Evolutionary conservation across 345 rosid species (phyloP), one percentile per base, ranked within the genome.

Genomic region (Linum trigynum): DNA sequence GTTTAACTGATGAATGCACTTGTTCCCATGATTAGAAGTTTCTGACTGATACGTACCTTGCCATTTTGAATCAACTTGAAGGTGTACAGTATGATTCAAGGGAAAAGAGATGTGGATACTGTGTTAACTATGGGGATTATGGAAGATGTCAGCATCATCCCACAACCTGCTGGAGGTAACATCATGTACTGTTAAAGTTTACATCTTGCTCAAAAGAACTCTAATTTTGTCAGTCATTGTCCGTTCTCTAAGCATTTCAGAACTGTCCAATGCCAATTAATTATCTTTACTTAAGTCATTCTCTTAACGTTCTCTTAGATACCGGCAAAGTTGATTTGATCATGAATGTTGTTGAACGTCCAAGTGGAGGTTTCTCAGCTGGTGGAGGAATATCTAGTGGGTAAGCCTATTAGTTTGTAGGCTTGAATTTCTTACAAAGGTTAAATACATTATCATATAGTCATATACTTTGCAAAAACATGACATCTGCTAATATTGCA

Each of bases 331-430:
- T 94, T 76, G 97, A 94, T 74, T 78, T 90, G 78, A 77, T 87
- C 65, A 82, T 94, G 95, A 90, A 86, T 77, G 90, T 88, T 77
- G 97, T 90, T 63, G 99, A 90, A 75, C 88, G 96, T 69, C 91
- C 92, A 68, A 90, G 88, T 80, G 98, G 96, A 73, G 96, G 95
- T 57, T 89, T 92, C 74, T 89, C 96, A 60, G 98, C 92, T 64
- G 98, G 96, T 79, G 98, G 91, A 65, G 92, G 96, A 56, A 85
- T 92, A 78, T 89, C 98, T 40, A 89, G 95, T 69, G 96, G 96
- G 96, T 85, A 72, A 75, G 96, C 76, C 61, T 56, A 41, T 40
- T 63, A 40, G 38, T 65, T 23, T 66, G 16, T 5, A 11, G 12
- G n/a, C 60, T 6, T 57, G 61, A 3, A 35, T 37, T 57, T 32